Conservation (phyloP, 345 rosid genomes). For the Citrus inodora region DNA sequence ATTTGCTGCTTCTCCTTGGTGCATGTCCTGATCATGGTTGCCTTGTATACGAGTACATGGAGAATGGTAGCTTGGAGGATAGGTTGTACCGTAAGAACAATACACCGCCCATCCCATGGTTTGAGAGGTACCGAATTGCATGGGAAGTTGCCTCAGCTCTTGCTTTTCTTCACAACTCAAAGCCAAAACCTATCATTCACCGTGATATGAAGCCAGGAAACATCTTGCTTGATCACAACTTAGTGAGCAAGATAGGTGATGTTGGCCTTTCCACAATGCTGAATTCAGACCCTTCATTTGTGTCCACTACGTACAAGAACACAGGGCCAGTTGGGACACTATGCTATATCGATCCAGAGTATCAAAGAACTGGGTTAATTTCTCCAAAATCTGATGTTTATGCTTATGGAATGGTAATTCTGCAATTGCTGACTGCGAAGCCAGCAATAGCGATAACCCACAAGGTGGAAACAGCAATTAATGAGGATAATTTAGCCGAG, state of each 20-base stretch:
- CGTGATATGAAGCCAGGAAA: conserved; percentile 93
- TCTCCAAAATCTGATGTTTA: conserved; percentile 78
- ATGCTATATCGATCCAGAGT: conserved; percentile 89
- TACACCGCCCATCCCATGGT: conserved; percentile 75
- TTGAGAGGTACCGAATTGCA: conserved; percentile 64
- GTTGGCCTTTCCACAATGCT: conserved; percentile 79
- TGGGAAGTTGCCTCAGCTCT: conserved; percentile 92
- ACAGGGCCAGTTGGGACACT: conserved; percentile 77
- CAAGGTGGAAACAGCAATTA: conserved; percentile 57
- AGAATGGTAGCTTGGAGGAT: conserved; percentile 82
- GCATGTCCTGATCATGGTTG: conserved; percentile 78
- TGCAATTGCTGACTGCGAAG: conserved; percentile 78
- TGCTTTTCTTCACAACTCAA: conserved; percentile 72
- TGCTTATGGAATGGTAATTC: conserved; percentile 75
- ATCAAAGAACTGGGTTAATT: conserved; percentile 75
- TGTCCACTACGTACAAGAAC: conserved; percentile 39
- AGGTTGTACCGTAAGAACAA: conserved; percentile 45
- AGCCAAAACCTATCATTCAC: conserved; percentile 73
- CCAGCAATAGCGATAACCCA: conserved; percentile 70
- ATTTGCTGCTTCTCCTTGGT: conserved; percentile 88
- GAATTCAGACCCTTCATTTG: conserved; percentile 27
- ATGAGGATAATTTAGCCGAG: conserved; percentile 31
- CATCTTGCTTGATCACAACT: conserved; percentile 73
- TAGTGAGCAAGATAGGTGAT: conserved; percentile 89
- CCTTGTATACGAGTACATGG: conserved; percentile 82